A percentile compares a stretch with the other conserved stretches of the same genome.
These are phyloP conservation scores for Penicillium sp. DNA, from an alignment of 2,329 filamentous ascomycete species.

Conservation along the genomic window DNA sequence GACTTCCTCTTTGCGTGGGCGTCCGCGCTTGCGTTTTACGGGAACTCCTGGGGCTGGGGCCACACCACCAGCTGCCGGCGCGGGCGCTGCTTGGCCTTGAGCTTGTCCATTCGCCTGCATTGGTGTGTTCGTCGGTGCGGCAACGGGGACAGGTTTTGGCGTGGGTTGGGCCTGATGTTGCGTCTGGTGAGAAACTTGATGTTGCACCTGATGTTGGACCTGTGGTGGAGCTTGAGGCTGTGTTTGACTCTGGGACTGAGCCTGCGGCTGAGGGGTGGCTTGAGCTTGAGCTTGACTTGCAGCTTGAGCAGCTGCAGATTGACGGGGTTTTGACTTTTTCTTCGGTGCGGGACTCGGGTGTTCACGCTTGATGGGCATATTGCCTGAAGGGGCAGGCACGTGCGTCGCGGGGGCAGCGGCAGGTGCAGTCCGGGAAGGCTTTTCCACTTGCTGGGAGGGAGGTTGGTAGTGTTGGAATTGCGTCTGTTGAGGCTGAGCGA, in stretches of 20 bases:
- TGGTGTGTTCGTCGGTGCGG: conserved; percentile 5
- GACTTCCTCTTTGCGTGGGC: conserved; percentile 31
- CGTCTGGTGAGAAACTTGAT: not conserved
- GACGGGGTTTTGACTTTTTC: conserved; percentile 24
- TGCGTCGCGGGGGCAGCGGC: conserved; percentile 3
- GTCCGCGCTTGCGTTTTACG: conserved; percentile 25
- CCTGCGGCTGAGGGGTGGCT: not conserved
- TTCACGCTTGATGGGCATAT: conserved; percentile 12
- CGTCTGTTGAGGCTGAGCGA: conserved; percentile 17
- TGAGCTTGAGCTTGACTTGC: conserved; percentile 1
- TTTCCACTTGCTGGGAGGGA: conserved; percentile 16
- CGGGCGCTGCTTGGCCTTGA: conserved; percentile 3
- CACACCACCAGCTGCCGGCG: conserved; percentile 6
- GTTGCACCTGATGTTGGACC: not conserved
- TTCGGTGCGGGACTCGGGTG: conserved; percentile 22
- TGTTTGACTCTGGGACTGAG: conserved; percentile 5
- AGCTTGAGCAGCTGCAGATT: conserved; percentile 4
- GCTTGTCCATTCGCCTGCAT: conserved; percentile 21
- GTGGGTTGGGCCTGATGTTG: not conserved
- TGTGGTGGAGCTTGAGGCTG: not conserved
- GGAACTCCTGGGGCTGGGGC: conserved; percentile 9
- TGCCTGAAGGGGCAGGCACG: conserved; percentile 6
- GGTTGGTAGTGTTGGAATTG: conserved; percentile 30
- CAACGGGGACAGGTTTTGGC: not conserved
- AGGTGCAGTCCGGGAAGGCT: conserved; percentile 1